Evolutionary conservation across 768 basidiomycete genomes (phyloP), one percentile per base, ranked within the genome.

Genomic region (Lactarius hengduanensis): DNA sequence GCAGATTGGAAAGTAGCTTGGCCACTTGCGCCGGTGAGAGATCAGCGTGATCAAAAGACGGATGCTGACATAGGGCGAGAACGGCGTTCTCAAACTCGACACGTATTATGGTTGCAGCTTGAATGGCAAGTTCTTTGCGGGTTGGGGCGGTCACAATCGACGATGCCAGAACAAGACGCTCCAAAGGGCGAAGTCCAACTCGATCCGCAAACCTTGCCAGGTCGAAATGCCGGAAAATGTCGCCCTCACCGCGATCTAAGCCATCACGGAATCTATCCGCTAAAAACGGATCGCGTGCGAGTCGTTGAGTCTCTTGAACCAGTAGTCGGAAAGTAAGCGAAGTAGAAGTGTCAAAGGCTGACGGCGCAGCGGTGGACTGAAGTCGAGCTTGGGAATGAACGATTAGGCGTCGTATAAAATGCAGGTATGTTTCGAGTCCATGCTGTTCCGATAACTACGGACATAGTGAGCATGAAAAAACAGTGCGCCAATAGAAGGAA

Each of bases 321-420:
- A 96, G 84, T 22, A 96, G 83, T 45, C 92, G 89, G 75, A 94
- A 92, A 16, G 91, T 90, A 58, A 95, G 80, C 57, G 88, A 84
- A 47, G 86, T 84, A 34, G 90, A 90, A n/a, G 88, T 78, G 74
- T 92, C 91, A 69, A 88, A 88, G 1, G 85, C 79, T 59, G 89
- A 79, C 30, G 86, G 82, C n/a, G 84, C 80, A 61, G 83, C 80
- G 38, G 84, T 78, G 28, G 86, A 81, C 28, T 84, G 75, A 54
- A 91, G 83, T 67, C 91, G 85, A 59, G 85, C 80, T 78, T 91
- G 89, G 28, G 93, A 92, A 71, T 94, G 91, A 61, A 90, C 86
- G 74, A 98, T 92, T 77, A 97, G 90, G 69, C 96, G 90, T 68
- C 96, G 92, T 71, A 99, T 92, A 81, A 97, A 97, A 78, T 99